Percentiles rank a stretch among this genome's conserved stretches.
Evolutionary conservation across 441 rosid genomes (phyloP).

Genomic region (Dalechampia spathulata): DNA sequence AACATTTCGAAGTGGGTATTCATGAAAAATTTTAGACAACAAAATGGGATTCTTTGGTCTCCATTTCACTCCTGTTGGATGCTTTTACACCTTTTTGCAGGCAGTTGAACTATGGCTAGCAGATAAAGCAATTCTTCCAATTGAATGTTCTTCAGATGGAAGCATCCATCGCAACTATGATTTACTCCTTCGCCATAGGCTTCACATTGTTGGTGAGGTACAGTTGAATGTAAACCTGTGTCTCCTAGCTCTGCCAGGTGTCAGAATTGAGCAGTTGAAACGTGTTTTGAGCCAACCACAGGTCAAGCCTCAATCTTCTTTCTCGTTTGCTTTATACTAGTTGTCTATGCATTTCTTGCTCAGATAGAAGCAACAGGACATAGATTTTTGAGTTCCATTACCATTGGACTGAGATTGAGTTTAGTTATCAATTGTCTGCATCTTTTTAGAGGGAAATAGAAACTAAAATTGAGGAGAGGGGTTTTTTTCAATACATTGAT

Average conservation of each 20-base stretch:
- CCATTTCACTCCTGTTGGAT: constrained; percentile 3
- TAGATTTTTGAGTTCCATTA: not conserved
- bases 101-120: constrained; percentile 96
- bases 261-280: constrained; percentile 52
- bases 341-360: constrained; percentile 50
- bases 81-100: constrained; percentile 27
- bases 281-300: constrained; percentile 87
- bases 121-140: constrained; percentile 86
- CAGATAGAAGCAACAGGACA: constrained; percentile 34
- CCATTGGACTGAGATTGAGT: too few species aligned
- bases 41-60: not conserved
- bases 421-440: not conserved
- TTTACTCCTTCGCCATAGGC: constrained; percentile 89
- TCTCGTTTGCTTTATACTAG: constrained; percentile 32
- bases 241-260: constrained; percentile 79
- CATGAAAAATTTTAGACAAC: not conserved
- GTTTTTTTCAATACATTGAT: not conserved
- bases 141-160: constrained; percentile 91
- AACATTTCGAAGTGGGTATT: not conserved
- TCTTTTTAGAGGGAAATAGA: not conserved
- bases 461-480: not conserved
- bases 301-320: constrained; percentile 52
- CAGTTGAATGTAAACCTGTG: constrained; percentile 74
- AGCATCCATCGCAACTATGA: constrained; percentile 96
- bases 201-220: constrained; percentile 93